Conservation (phyloP, 2,329 filamentous ascomycete species). For the Fusarium sp. region DNA sequence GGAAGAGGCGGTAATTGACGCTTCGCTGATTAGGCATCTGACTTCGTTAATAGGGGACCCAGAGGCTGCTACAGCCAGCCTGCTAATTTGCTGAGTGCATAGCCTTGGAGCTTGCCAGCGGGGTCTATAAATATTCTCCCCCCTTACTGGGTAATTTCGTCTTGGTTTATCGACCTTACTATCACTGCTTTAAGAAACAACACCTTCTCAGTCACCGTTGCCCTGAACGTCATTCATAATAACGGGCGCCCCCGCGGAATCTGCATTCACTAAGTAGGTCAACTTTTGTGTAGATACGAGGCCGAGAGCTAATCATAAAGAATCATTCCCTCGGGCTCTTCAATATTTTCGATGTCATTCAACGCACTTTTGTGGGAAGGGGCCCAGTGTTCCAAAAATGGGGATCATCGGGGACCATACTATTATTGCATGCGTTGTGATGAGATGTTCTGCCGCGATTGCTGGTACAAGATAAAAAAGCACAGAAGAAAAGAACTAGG, state of each 20-base stretch:
- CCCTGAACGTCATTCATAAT: background rate
- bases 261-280: background rate
- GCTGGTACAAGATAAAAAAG: background rate
- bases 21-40: too few species aligned
- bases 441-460: background rate
- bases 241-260: background rate
- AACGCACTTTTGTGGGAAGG: background rate
- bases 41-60: background rate
- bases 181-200: background rate
- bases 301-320: background rate
- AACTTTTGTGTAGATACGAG: background rate
- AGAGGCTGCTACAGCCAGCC: background rate
- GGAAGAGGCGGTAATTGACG: too few species aligned
- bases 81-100: background rate
- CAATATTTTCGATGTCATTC: accelerated
- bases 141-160: background rate
- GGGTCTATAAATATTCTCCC: background rate
- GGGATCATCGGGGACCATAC: accelerated
- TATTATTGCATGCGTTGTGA: background rate
- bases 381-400: accelerated
- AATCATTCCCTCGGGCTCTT: background rate
- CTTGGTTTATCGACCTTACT: accelerated
- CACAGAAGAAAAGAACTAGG: accelerated
- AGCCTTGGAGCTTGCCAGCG: too few species aligned
- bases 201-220: background rate